A percentile compares a stretch with the other conserved stretches of the same genome.
Conservation (phyloP, 2,329 filamentous ascomycete genomes). For the Neonectria sp. region DNA sequence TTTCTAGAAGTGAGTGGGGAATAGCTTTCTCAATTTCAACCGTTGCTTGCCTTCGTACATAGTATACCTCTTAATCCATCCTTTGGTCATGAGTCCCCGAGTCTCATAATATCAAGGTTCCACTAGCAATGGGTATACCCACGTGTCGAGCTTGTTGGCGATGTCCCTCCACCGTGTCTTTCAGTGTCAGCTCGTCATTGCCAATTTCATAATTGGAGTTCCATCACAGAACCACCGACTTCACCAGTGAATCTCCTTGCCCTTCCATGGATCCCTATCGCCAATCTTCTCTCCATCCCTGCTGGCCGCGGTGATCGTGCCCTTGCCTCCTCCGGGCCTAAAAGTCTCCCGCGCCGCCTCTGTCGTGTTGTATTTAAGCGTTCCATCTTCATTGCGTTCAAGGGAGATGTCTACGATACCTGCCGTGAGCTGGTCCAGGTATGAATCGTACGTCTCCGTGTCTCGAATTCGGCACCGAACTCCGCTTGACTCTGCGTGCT, state of each 20-base stretch:
- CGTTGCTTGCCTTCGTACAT: background rate
- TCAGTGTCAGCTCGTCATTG: background rate
- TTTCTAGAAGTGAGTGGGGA: background rate
- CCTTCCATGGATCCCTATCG: slow-evolving; percentile 21
- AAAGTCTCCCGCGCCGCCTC: slow-evolving; percentile 29
- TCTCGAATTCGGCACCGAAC: slow-evolving; percentile 60
- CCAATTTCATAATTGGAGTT: background rate
- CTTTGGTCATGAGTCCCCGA: background rate
- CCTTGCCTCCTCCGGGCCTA: background rate
- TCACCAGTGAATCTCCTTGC: slow-evolving; percentile 31
- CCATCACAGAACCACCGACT: background rate
- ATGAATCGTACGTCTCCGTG: slow-evolving; percentile 53
- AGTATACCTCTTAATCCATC: background rate
- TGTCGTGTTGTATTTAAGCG: slow-evolving; percentile 45
- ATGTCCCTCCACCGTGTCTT: background rate
- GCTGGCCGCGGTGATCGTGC: background rate
- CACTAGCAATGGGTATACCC: background rate
- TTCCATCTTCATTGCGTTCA: slow-evolving; percentile 45
- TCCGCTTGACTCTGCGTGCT: slow-evolving; percentile 64
- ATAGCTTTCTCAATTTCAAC: background rate
- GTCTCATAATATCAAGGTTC: background rate
- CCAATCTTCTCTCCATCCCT: slow-evolving; percentile 7
- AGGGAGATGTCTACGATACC: slow-evolving; percentile 48
- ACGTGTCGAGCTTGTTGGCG: background rate
- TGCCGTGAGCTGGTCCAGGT: slow-evolving; percentile 52